Evolutionary conservation across 345 rosid species (phyloP), one percentile per base, ranked within the genome.

Genomic region (Aurinia saxatilis): DNA sequence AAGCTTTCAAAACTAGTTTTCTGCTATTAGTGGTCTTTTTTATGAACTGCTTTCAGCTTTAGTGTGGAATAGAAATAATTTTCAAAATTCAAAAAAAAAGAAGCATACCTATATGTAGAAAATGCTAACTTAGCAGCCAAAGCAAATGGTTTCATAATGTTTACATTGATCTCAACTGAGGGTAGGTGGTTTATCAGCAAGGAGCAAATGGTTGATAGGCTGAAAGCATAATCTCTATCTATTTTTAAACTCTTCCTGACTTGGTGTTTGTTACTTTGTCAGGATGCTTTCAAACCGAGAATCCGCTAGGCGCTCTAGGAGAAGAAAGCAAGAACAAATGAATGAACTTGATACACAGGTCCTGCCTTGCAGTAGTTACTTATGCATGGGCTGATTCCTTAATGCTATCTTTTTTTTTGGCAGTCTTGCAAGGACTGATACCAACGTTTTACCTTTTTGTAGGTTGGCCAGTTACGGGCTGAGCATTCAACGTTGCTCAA

Each of bases 211-310:
- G 14, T 47, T 10, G 21, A 10, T 23, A 2, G 10, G 14, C 10
- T 3, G 7, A 47, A 17, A 39, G 10, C 5, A 14, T 18, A 9
- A 13, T 16, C 6, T 30, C 16, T 12, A 7, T 59, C 40, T 44
- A 8, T 41, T 58, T 30, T 42, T 53, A 18, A 19, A 27, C 17
- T 2, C 18, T 25, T 33, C 19, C 9, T 56, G 16, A 50, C 21
- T 14, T 29, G 55, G 11, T 50, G 29, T 19, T 10, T 40, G 31
- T 14, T 21, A n/a, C 5, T 12, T 11, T 13, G 13, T 44, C 75
- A 90, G 97, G 86, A 90, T 80, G 95, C 78, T 64, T 73, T 90
- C 97, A 49, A 90, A 90, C 81, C 83, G 92, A 61, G 95, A 90
- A 77, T 90, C 97, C 21, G 95, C 97, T 15, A 83, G 95, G 73